Evolutionary conservation across 352 stramenopile species (phyloP).

Genomic region (Stramenopiles sp.): DNA sequence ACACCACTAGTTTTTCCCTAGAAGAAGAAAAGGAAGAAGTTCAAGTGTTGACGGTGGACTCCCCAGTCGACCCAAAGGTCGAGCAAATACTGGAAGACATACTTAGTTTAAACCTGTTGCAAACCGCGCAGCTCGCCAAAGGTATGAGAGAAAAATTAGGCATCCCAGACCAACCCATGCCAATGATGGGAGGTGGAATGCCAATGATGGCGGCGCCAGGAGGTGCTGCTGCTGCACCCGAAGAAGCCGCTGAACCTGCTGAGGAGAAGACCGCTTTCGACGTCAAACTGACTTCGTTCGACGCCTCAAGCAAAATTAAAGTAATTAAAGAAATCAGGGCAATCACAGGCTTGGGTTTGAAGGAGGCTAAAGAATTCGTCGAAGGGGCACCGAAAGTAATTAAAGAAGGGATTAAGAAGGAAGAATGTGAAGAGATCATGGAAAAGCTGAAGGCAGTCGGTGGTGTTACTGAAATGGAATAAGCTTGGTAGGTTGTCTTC

Average conservation of each 20-base stretch:
- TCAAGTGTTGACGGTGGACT: neutral
- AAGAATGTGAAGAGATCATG: slow-evolving; percentile 1
- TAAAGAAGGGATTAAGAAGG: slow-evolving; percentile 1
- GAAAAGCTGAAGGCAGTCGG: slow-evolving; percentile 2
- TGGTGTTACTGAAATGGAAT: neutral
- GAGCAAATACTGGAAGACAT: slow-evolving; percentile 1
- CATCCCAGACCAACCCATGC: neutral
- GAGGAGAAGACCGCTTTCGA: slow-evolving; percentile 7
- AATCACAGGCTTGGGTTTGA: slow-evolving; percentile 5
- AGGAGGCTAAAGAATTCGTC: slow-evolving; percentile 9
- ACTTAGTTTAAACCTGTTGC: neutral
- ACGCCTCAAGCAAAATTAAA: slow-evolving; percentile 7
- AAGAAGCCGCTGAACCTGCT: neutral
- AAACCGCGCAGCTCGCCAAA: neutral
- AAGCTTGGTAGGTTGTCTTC: too few relatives aligned
- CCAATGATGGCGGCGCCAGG: neutral
- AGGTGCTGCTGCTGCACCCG: neutral
- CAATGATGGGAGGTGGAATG: slow-evolving; percentile 7
- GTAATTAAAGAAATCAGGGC: slow-evolving; percentile 10
- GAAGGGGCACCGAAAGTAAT: slow-evolving; percentile 11
- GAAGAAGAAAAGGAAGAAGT: neutral
- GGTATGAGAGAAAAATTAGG: slow-evolving; percentile 9
- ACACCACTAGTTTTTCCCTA: neutral
- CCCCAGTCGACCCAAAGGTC: neutral
- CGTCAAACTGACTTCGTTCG: slow-evolving; percentile 5